Evolutionary conservation across 306 rosid species (phyloP).

Genomic region (Quercus wislizeni): DNA sequence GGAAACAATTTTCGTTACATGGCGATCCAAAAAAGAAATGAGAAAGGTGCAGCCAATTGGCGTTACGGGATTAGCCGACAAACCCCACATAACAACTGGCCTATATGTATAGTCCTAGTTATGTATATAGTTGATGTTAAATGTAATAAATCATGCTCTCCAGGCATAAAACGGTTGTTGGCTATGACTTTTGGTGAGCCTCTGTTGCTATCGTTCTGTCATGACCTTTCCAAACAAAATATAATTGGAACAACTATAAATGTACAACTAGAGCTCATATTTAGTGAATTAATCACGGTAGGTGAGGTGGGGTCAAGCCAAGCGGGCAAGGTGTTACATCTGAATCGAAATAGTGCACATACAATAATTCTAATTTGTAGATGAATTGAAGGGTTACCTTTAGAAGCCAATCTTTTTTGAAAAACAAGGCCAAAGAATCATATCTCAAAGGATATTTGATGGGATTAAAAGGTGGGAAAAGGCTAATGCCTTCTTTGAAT

Average conservation of each 20-base stretch:
- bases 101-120: conserved; percentile 9
- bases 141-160: conserved; percentile 18
- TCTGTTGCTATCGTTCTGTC: conserved; percentile 1
- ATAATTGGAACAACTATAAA: conserved; percentile 17
- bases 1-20: background rate
- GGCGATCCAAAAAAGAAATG: background rate
- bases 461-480: conserved; percentile 37
- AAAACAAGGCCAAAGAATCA: conserved; percentile 48
- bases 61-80: conserved; percentile 50
- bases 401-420: conserved; percentile 35
- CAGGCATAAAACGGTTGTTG: conserved; percentile 43
- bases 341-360: conserved; percentile 42
- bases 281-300: conserved; percentile 44
- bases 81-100: conserved; percentile 27
- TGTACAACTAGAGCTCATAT: background rate
- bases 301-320: conserved; percentile 57
- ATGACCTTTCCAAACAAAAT: conserved; percentile 10
- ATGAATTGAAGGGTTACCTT: conserved; percentile 34
- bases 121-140: conserved; percentile 3
- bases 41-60: conserved; percentile 4
- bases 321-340: conserved; percentile 56
- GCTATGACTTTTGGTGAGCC: conserved; percentile 16
- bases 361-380: conserved; percentile 32
- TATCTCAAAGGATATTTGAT: conserved; percentile 31
- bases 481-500: conserved; percentile 33